Conservation (phyloP, 176 grass and related monocot species). For the Oryza glaberrima region DNA sequence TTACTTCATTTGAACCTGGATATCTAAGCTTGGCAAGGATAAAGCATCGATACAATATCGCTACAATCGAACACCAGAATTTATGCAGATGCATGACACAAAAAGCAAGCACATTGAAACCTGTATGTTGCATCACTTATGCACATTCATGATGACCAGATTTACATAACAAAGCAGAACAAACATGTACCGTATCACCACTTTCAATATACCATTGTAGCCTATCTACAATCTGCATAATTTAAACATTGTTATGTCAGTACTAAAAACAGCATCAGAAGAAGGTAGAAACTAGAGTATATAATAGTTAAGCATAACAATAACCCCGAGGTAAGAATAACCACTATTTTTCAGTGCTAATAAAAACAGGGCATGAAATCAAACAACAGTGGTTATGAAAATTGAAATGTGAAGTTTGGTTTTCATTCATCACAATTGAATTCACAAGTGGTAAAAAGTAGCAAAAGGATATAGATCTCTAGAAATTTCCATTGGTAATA, state of each 20-base stretch:
- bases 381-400: background rate
- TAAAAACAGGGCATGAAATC: conserved; percentile 4
- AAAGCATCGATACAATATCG: conserved; percentile 21
- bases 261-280: conserved; percentile 12
- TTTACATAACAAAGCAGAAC: background rate
- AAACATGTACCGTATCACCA: conserved; percentile 75
- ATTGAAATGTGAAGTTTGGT: background rate
- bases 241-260: conserved; percentile 27
- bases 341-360: conserved; percentile 12
- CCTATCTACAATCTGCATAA: conserved; percentile 84
- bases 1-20: background rate
- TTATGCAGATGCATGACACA: background rate
- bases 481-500: background rate
- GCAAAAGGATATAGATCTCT: background rate
- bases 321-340: background rate
- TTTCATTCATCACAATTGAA: background rate
- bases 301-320: background rate
- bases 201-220: conserved; percentile 91
- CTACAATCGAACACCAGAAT: background rate
- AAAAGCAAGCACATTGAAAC: background rate
- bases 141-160: conserved; percentile 9
- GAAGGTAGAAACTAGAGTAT: background rate
- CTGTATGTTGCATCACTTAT: conserved; percentile 22
- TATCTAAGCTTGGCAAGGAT: conserved; percentile 5
- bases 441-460: background rate